These are phyloP conservation scores for Ogataea wickerhamii DNA, from an alignment of 805 yeast species.

Conservation along the genomic window DNA sequence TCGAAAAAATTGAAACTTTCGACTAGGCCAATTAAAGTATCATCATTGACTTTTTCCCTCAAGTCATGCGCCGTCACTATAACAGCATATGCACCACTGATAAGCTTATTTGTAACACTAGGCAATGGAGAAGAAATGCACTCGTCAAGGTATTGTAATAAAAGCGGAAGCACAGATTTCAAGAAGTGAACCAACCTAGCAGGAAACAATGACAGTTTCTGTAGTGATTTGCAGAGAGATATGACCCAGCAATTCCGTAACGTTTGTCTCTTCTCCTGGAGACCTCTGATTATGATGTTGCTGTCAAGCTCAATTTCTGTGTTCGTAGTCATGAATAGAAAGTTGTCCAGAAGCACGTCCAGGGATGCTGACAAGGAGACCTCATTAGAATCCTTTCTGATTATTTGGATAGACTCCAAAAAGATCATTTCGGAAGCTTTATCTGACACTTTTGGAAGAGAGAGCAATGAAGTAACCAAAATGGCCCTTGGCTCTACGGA, in stretches of 20 bases:
- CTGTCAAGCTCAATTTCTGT: constrained; percentile 16
- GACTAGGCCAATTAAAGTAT: constrained; percentile 21
- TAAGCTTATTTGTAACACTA: constrained; percentile 47
- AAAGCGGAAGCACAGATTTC: constrained; percentile 22
- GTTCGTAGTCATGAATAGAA: constrained; percentile 30
- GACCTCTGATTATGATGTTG: constrained; percentile 48
- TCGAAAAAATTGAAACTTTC: constrained; percentile 29
- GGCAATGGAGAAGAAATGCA: constrained; percentile 51
- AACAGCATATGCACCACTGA: constrained; percentile 53
- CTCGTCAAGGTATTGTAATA: constrained; percentile 37
- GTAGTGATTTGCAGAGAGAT: constrained; percentile 40
- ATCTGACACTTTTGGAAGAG: constrained; percentile 25
- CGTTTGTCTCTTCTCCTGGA: constrained; percentile 59
- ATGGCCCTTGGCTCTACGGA: constrained; percentile 63
- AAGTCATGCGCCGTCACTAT: constrained; percentile 23
- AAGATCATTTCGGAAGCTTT: constrained; percentile 32
- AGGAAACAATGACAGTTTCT: constrained; percentile 5
- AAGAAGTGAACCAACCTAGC: constrained; percentile 17
- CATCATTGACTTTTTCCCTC: constrained; percentile 21
- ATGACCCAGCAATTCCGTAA: constrained; percentile 67
- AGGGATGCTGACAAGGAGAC: constrained; percentile 48
- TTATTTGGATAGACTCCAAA: constrained; percentile 44
- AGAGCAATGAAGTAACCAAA: constrained; percentile 42
- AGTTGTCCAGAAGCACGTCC: constrained; percentile 46
- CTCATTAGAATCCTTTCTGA: constrained; percentile 77